phyloP scores from a whole-genome alignment of 306 rosid species.

The Crataegus laevigata region DNA sequence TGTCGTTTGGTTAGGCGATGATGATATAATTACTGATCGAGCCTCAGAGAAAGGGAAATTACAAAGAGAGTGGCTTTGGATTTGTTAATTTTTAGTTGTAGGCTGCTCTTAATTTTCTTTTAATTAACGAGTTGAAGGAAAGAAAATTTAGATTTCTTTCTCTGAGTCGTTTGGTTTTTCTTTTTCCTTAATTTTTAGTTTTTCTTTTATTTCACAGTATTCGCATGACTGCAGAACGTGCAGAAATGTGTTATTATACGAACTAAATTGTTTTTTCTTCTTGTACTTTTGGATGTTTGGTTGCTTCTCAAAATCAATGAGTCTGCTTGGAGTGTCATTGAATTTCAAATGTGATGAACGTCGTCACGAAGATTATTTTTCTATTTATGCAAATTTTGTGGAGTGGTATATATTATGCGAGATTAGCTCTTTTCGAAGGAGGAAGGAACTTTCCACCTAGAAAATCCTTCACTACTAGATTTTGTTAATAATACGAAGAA shows the following conservation, averaged over 20 bases:
- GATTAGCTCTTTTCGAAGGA: no score
- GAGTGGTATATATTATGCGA: no score
- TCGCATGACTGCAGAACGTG: background rate
- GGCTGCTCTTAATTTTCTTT: background rate
- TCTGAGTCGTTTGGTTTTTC: background rate
- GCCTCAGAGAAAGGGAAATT: background rate
- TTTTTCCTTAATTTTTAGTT: background rate
- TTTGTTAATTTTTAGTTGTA: constrained; percentile 8
- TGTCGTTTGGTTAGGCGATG: background rate
- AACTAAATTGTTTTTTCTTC: background rate
- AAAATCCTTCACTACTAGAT: no score
- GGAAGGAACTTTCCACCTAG: no score
- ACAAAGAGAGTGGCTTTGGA: background rate
- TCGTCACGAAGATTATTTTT: no score
- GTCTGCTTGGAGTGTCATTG: background rate
- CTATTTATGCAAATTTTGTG: no score
- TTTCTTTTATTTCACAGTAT: background rate
- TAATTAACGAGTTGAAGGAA: background rate
- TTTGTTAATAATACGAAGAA: no score
- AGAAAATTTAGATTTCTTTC: background rate
- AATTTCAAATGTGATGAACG: no score
- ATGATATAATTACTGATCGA: background rate
- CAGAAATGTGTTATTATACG: background rate
- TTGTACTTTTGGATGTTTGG: no score
- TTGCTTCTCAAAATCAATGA: background rate